phyloP scores from a whole-genome alignment of 1,139 yeast genomes.

The Saccharomyces hybrid region DNA sequence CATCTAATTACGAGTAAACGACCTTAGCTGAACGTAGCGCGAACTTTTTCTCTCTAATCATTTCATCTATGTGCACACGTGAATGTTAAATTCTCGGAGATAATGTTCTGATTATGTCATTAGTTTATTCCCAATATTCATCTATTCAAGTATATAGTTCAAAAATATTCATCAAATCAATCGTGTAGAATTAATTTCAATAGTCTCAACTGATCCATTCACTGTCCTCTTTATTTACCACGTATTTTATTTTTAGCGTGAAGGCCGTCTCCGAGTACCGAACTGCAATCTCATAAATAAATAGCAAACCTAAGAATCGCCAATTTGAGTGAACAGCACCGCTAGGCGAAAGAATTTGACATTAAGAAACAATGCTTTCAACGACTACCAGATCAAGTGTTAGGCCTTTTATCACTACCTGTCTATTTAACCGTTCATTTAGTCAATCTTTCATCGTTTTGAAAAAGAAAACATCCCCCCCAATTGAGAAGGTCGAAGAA shows the following conservation, averaged over 20 bases:
- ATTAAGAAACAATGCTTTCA: not conserved
- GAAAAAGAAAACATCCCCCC: conserved; percentile 6
- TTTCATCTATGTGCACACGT: not conserved
- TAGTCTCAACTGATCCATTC: not conserved
- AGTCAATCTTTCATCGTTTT: not conserved
- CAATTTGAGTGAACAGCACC: not conserved
- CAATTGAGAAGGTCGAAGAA: conserved; percentile 21
- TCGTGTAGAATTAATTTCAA: too few relatives aligned
- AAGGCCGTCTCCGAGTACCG: not conserved
- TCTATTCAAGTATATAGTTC: conserved; percentile 6
- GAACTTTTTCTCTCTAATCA: not conserved
- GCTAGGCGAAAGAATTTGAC: not conserved
- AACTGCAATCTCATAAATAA: not conserved
- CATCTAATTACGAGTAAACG: conserved; percentile 44
- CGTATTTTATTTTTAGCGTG: not conserved
- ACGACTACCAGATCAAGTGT: not conserved
- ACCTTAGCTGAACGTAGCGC: not conserved
- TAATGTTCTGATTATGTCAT: not conserved
- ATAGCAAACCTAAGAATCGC: not conserved
- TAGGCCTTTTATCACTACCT: not conserved
- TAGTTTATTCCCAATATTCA: conserved; percentile 3
- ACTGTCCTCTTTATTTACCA: not conserved
- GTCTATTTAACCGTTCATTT: not conserved
- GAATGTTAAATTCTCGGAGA: not conserved
- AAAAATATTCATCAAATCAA: not conserved